A percentile compares a stretch with the other conserved stretches of the same genome.
phyloP scores from a whole-genome alignment of 768 basidiomycete species.

The Lactarius vividus region DNA sequence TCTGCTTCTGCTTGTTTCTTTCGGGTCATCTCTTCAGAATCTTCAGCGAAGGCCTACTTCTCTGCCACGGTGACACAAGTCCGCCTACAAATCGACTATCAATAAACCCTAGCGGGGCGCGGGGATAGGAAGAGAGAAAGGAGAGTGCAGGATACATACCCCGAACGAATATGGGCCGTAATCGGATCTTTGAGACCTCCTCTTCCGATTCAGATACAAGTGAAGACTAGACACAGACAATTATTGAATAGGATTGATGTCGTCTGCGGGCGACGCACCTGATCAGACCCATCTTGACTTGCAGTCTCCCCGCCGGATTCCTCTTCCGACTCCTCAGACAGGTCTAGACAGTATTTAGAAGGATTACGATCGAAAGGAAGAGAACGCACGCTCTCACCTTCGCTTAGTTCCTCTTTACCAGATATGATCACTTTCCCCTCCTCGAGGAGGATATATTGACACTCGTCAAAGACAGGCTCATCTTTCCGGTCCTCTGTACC shows the following conservation, averaged over 20 bases:
- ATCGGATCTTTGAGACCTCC: conserved; percentile 67
- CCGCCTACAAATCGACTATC: conserved; percentile 47
- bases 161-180: conserved; percentile 92
- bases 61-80: conserved; percentile 69
- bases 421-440: conserved; percentile 80
- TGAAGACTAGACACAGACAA: conserved; percentile 59
- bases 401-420: conserved; percentile 74
- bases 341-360: conserved; percentile 28
- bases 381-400: conserved; percentile 48
- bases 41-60: conserved; percentile 60
- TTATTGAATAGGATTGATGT: conserved; percentile 24
- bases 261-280: conserved; percentile 39
- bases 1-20: conserved; percentile 74
- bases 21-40: conserved; percentile 70
- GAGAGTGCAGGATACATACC: conserved; percentile 51
- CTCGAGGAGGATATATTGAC: conserved; percentile 77
- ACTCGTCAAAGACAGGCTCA: conserved; percentile 75
- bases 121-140: not conserved
- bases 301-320: conserved; percentile 42
- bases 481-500: conserved; percentile 35
- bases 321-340: conserved; percentile 45
- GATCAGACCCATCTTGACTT: conserved; percentile 40
- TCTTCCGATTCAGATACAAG: conserved; percentile 63
- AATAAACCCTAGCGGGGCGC: not conserved
- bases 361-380: conserved; percentile 25